Percentiles rank a stretch among this genome's conserved stretches.
Evolutionary conservation across 768 basidiomycete species (phyloP).

Genomic region (Boletus speciosus): DNA sequence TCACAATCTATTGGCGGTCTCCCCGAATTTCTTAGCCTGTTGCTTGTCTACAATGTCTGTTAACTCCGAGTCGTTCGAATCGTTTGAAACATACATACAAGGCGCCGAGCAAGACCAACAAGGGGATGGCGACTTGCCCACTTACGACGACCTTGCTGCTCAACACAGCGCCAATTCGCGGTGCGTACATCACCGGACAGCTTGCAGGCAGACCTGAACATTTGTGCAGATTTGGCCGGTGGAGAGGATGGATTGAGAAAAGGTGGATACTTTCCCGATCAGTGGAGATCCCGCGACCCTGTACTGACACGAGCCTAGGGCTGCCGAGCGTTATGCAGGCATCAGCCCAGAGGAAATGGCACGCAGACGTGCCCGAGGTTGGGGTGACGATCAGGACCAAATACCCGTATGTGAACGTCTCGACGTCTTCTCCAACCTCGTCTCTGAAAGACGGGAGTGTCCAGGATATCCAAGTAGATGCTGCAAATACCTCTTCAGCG

Average conservation of each 20-base stretch:
- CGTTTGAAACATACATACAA: slow-evolving; percentile 26
- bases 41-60: slow-evolving; percentile 14
- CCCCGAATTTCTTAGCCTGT: neutral
- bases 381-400: slow-evolving; percentile 49
- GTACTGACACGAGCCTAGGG: slow-evolving; percentile 41
- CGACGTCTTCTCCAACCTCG: neutral
- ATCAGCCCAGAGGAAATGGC: slow-evolving; percentile 54
- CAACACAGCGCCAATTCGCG: slow-evolving; percentile 82
- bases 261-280: slow-evolving; percentile 41
- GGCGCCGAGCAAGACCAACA: slow-evolving; percentile 41
- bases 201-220: neutral
- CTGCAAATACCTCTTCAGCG: neutral
- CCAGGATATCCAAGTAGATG: slow-evolving; percentile 18
- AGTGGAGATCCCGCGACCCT: neutral
- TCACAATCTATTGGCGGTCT: no score
- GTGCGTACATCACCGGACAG: slow-evolving; percentile 36
- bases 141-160: slow-evolving; percentile 75
- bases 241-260: slow-evolving; percentile 88
- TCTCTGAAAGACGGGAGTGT: slow-evolving; percentile 3
- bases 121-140: slow-evolving; percentile 60
- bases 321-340: slow-evolving; percentile 78
- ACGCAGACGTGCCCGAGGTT: slow-evolving; percentile 63
- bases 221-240: slow-evolving; percentile 70
- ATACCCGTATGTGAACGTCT: slow-evolving; percentile 13
- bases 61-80: slow-evolving; percentile 13